These are phyloP conservation scores for Phalaenopsis equestris DNA, from an alignment of 106 monocot genomes.

Conservation along the genomic window DNA sequence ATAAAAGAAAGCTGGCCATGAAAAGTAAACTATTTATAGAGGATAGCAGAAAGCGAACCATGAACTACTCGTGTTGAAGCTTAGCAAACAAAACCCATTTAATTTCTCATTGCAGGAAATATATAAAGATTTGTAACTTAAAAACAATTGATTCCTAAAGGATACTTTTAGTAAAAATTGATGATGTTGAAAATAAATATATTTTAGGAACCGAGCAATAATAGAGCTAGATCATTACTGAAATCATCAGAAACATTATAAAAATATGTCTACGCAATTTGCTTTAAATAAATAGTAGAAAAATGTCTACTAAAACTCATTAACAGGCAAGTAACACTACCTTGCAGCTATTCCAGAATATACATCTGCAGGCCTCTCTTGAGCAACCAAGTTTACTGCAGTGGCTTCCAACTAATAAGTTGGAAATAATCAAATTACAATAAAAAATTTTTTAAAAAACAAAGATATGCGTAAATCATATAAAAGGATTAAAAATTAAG, in stretches of 20 bases:
- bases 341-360: constrained; percentile 78
- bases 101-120: no score
- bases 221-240: neutral
- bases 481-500: no score
- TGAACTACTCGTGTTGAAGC: no score
- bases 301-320: neutral
- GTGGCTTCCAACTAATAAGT: constrained; percentile 61
- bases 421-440: neutral
- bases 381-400: constrained; percentile 79
- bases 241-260: neutral
- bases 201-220: neutral
- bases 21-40: neutral
- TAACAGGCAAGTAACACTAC: constrained; percentile 20
- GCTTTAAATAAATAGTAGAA: neutral
- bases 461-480: no score
- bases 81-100: no score
- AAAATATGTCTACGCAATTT: neutral
- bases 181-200: no score
- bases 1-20: no score
- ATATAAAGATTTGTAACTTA: no score
- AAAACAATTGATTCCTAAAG: no score
- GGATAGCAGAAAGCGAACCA: no score
- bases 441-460: no score
- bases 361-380: constrained; percentile 76
- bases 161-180: no score